Evolutionary conservation across 768 basidiomycete species (phyloP).

Genomic region (Botryobasidium botryosum): DNA sequence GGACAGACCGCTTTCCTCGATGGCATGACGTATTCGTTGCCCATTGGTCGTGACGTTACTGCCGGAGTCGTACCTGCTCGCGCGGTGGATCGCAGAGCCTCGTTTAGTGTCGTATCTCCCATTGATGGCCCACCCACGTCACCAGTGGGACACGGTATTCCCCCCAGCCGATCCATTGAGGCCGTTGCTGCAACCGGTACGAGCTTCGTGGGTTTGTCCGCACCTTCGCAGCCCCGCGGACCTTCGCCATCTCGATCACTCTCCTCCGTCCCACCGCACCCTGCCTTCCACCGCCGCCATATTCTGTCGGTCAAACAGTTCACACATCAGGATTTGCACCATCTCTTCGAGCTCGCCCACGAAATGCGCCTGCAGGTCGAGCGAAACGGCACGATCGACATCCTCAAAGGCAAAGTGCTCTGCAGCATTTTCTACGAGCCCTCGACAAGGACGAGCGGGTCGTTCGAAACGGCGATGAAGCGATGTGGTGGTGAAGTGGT

Average conservation of each 20-base stretch:
- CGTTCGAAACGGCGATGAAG: conserved; percentile 98
- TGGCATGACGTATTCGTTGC: conserved; percentile 43
- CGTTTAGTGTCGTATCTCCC: conserved; percentile 1
- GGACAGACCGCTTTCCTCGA: conserved; percentile 83
- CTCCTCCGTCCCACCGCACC: conserved; percentile 42
- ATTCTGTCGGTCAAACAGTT: conserved; percentile 93
- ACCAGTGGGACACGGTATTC: not conserved
- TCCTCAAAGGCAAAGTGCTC: conserved; percentile 79
- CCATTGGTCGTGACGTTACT: conserved; percentile 59
- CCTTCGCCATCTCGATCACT: conserved; percentile 13
- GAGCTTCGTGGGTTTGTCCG: conserved; percentile 18
- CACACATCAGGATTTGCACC: conserved; percentile 72
- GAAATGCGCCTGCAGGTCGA: conserved; percentile 97
- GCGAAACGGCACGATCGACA: conserved; percentile 70
- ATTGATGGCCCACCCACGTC: not conserved
- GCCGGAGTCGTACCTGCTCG: conserved; percentile 31
- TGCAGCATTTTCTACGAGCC: conserved; percentile 94
- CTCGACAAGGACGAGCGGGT: conserved; percentile 86
- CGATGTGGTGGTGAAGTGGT: conserved; percentile 92
- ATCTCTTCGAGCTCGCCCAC: conserved; percentile 84
- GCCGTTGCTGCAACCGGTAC: conserved; percentile 8
- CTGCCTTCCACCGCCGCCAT: conserved; percentile 83
- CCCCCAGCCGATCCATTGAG: conserved; percentile 5
- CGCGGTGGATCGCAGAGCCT: conserved; percentile 15
- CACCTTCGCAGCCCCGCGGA: conserved; percentile 6